Evolutionary conservation across 345 rosid species (phyloP), one percentile per base, ranked within the genome.

Genomic region (Linum usitatissimum): DNA sequence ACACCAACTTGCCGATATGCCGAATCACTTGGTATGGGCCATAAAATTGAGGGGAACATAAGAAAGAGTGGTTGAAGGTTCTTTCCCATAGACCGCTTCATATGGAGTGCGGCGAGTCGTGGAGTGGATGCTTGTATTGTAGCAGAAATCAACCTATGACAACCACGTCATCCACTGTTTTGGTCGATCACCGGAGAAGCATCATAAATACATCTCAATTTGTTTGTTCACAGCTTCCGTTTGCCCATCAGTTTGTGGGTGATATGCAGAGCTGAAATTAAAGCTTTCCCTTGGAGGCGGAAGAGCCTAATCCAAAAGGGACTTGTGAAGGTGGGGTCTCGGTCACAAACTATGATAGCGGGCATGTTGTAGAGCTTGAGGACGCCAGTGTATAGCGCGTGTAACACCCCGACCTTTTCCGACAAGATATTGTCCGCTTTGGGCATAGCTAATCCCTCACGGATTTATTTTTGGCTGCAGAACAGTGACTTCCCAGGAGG

Each of bases 251-350:
- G 21, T 21, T 9, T 60, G 21, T 6, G 30, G 39, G 18, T 58
- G 39, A 30, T 58, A 58, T 8, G 30, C 30, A 6, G 61, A 58
- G 30, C 39, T 58, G 17, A 28, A 31, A 6, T 31, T 31, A 3
- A 58, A 31, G 38, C 63, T 60, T 60, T 60, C n/a, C 42, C 63
- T n/a, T 60, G 51, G 17, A 36, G 42, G 12, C 38, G 45, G 7
- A 36, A 60, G 9, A 30, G 17, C 30, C 5, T 14, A 17, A 7
- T 15, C 63, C 28, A 60, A 15, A 60, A 60, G 7, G 60, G 4
- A 6, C 30, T 57, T 18, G 23, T 57, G 4, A 4, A 57, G 3
- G 23, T 23, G 6, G 4, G 4, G 7, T 57, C 60, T 8, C 60
- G 4, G 23, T 57, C 60, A 8, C 30, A 10, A 3, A 57, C 20